These are phyloP conservation scores for Podaxis rugospora DNA, from an alignment of 768 basidiomycete genomes.

Conservation along the genomic window DNA sequence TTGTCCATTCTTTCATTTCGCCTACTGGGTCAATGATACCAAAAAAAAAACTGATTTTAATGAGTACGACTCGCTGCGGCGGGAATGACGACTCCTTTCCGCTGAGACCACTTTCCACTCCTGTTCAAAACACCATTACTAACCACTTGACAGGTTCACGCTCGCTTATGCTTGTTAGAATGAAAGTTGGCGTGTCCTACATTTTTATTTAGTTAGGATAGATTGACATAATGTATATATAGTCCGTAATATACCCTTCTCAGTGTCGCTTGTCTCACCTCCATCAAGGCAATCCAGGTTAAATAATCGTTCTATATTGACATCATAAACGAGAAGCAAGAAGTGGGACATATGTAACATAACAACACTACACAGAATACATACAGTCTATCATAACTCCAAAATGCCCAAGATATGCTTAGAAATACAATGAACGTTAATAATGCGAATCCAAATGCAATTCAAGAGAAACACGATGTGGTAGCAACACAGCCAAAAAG, in stretches of 20 bases:
- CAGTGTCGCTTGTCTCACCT: neutral
- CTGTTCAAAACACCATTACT: neutral
- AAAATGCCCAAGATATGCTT: conserved; percentile 3
- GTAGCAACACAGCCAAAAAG: neutral
- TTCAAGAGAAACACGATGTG: neutral
- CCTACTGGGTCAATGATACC: conserved; percentile 32
- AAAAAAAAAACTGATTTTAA: conserved; percentile 47
- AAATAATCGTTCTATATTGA: neutral
- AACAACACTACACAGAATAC: neutral
- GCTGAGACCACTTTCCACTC: conserved; percentile 26
- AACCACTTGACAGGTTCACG: neutral
- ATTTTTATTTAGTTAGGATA: neutral
- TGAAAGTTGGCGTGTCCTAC: neutral
- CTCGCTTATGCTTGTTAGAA: neutral
- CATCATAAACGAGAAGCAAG: neutral
- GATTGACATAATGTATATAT: neutral
- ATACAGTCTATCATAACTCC: conserved; percentile 2
- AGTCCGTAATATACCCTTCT: neutral
- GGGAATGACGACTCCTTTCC: conserved; percentile 31
- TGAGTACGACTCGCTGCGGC: conserved; percentile 37
- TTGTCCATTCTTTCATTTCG: conserved; percentile 10
- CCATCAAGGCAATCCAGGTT: neutral
- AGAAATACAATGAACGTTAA: conserved; percentile 6
- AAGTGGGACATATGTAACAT: neutral
- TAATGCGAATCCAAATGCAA: neutral